Base-by-base conservation (phyloP, 495 filamentous ascomycete species). In the Chaetomium tenue region DNA sequence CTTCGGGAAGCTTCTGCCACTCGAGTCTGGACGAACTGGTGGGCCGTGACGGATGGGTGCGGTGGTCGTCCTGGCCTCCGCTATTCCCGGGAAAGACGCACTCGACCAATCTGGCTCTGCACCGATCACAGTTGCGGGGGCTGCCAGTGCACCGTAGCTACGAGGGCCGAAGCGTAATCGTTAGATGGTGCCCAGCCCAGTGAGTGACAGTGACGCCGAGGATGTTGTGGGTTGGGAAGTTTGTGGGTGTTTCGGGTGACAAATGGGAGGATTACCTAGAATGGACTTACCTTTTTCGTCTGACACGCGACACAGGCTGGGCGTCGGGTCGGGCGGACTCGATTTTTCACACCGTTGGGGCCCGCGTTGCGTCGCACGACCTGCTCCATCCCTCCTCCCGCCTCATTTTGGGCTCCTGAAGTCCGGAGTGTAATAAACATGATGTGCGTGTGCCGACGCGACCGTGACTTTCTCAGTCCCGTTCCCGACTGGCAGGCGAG, bases 121-220 rank as follows among this genome's bases (percentile, higher is more conserved):
- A 65, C 15, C 63, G 56, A 22, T 65, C 56, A 42, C 63, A 65
- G 13, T 33, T 54, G 46, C 28, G 26, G 23, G 57, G 50, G n/a
- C 63, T 46, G 28, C 63, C 63, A 47, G 63, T 60, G 56, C 63
- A 65, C 37, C 63, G 63, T 25, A 65, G 63, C 63, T 65, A 40
- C 28, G 53, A 16, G 28, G 11, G 20, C 52, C 33, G 9, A 12
- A 40, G 18, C 60, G 44, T 4, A n/a, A 47, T 20, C 44, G 44
- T 47, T 47, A 47, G 44, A 18, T 47, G 28, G 28, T 30, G 28
- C 28, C 28, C 28, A 30, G 44, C 16, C 44, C 16, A 37, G 33
- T 37, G 33, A 37, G 33, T 37, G 33, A 37, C 33, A 37, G 33
- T 37, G 33, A 37, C 33, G 9, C 5, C 33, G 33, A 37, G 33